Evolutionary conservation across 257 asterid species (phyloP).

Genomic region (Forsythia viridissima): DNA sequence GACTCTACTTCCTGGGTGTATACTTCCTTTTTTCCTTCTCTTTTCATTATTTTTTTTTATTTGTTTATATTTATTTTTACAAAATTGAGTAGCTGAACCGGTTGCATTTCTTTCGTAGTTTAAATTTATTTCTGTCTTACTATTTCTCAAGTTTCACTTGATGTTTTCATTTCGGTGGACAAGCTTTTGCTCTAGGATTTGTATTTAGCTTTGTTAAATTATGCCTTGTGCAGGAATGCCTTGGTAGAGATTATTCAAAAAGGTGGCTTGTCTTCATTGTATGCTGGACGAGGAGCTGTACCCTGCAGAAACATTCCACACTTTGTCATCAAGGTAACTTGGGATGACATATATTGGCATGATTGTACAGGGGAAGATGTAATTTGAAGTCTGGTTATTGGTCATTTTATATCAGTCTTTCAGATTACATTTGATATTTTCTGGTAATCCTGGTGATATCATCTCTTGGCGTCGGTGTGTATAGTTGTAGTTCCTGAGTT

Average conservation of each 20-base stretch:
- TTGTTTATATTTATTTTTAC: not conserved
- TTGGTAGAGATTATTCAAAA: slow-evolving; percentile 58
- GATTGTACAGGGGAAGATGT: not conserved
- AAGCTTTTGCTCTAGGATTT: slow-evolving; percentile 10
- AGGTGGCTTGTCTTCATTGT: slow-evolving; percentile 85
- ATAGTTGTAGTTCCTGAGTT: not conserved
- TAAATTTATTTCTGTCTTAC: not conserved
- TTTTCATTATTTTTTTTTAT: slow-evolving; percentile 5
- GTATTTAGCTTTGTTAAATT: slow-evolving; percentile 18
- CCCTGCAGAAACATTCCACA: slow-evolving; percentile 96
- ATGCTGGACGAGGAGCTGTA: slow-evolving; percentile 94
- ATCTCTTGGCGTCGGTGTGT: not conserved
- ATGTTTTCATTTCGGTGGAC: not conserved
- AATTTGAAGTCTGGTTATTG: not conserved
- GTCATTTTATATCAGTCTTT: too few relatives aligned
- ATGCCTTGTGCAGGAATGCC: slow-evolving; percentile 62
- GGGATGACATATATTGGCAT: not conserved
- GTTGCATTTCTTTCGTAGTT: slow-evolving; percentile 7
- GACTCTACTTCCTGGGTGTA: too few relatives aligned
- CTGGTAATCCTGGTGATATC: not conserved
- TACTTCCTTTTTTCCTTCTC: too few relatives aligned
- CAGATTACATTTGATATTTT: not conserved
- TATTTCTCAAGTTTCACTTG: not conserved
- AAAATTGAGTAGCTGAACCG: not conserved
- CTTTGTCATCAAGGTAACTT: slow-evolving; percentile 78